Evolutionary conservation across 2,329 filamentous ascomycete species (phyloP), one percentile per base, ranked within the genome.

Genomic region (Alternaria arbusti): DNA sequence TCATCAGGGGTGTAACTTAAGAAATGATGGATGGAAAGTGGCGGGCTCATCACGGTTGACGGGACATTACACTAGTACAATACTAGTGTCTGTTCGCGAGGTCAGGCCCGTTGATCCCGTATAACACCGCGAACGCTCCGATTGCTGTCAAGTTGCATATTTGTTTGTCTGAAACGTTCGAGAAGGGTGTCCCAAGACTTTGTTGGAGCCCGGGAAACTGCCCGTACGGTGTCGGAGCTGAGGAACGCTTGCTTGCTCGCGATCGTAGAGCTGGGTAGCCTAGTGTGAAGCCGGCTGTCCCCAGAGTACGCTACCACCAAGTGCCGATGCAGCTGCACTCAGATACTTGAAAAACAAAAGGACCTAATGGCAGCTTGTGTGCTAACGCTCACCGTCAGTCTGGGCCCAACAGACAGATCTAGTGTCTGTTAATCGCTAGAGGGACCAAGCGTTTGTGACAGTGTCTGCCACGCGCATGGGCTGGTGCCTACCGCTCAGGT

Each of bases 161-260:
- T 43, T 49, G 49, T 61, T 51, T 54, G 59, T 44, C 36, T 57
- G 59, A 61, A 61, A 61, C 59, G 17, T n/a, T 58, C n/a, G 22
- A 58, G 40, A 44, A 49, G 32, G 26, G n/a, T 30, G 46, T 47
- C 51, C 47, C 49, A 36, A 25, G 49, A 22, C 32, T 40, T n/a
- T 40, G 49, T 36, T 32, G n/a, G 30, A 52, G 28, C 28, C 36
- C 20, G 49, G 49, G 20, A 52, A 52, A 52, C 17, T 51, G n/a
- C 13, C 25, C 46, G 22, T 44, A 36, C 25, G 32, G 28, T 26
- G 23, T 26, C 22, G 45, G 28, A 12, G 28, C 30, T 50, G 30
- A 25, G 28, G 55, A 40, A 11, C 30, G 55, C 45, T 43, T 57
- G 22, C 11, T 23, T 52, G 30, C 28, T 52, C 22, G 49, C 49